These are phyloP conservation scores for Pichia norvegensis DNA, from an alignment of 1,139 yeast species.

Conservation along the genomic window DNA sequence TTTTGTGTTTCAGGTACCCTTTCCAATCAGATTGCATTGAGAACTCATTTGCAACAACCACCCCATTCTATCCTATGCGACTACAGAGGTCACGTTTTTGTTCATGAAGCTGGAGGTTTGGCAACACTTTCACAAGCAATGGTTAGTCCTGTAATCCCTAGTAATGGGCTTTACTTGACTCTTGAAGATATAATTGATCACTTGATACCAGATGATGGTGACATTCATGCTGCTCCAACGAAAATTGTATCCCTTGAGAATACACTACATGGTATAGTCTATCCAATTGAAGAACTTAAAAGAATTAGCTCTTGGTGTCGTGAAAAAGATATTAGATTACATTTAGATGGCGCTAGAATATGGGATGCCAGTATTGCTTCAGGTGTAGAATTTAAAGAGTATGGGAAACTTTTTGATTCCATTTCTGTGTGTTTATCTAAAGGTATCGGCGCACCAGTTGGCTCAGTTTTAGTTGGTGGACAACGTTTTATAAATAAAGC, in stretches of 20 bases:
- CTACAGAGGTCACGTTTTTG: conserved; percentile 72
- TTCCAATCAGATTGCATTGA: conserved; percentile 79
- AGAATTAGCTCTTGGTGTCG: conserved; percentile 68
- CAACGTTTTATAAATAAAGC: conserved; percentile 56
- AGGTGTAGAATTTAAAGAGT: conserved; percentile 59
- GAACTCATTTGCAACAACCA: conserved; percentile 74
- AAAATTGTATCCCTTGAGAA: conserved; percentile 78
- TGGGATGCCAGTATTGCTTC: conserved; percentile 87
- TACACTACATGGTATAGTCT: conserved; percentile 74
- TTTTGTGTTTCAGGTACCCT: conserved; percentile 86
- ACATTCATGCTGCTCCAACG: conserved; percentile 85
- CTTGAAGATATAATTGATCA: conserved; percentile 64
- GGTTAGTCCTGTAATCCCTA: conserved; percentile 77
- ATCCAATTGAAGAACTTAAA: conserved; percentile 73
- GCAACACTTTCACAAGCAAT: conserved; percentile 87
- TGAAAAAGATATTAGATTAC: conserved; percentile 55
- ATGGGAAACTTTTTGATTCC: conserved; percentile 74
- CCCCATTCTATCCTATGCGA: conserved; percentile 84
- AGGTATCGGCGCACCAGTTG: conserved; percentile 91
- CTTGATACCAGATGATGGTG: conserved; percentile 68
- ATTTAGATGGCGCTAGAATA: conserved; percentile 88
- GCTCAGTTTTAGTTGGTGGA: conserved; percentile 76
- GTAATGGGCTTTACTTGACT: conserved; percentile 68
- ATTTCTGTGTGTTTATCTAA: conserved; percentile 85
- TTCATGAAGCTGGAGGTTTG: conserved; percentile 84